Evolutionary conservation across 2,329 filamentous ascomycete genomes (phyloP), one percentile per base, ranked within the genome.

Genomic region (Talaromyces verruculosus): DNA sequence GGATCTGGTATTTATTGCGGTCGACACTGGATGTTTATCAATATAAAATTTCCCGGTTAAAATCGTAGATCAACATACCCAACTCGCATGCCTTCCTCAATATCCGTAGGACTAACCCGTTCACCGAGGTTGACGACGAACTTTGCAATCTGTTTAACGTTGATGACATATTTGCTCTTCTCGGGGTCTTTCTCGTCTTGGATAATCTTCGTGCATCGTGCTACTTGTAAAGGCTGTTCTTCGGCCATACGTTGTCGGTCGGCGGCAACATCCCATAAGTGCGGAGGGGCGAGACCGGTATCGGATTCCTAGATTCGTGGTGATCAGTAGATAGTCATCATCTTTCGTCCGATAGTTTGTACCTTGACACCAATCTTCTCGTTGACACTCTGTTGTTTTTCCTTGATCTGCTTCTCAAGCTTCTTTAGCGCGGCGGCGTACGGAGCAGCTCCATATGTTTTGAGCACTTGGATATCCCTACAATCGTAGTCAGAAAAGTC

Each of bases 131-230:
- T 95, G 71, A 99, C 95, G 61, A 99, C 95, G 75, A 99, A 99
- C 83, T 99, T 99, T 75, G 95, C 95, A 75, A 99, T 99, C 81
- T 99, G 95, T 85, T 99, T 99, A 73, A 99, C 94, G 81, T 99
- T 99, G 86, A 99, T 99, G 75, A 99, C 93, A 84, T 99, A 99
- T 88, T 98, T 99, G 88, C 91, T 96, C 87, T 99, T 99, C 69
- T 96, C 91, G 68, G 92, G 85, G 78, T 98, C 93, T 81, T 95
- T 94, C 78, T 97, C 93, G 76, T 98, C 94, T 68, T 93, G 89
- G 72, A 99, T 99, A 79, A 99, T 99, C 86, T 99, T 99, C 67
- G 95, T 99, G 85, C 95, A 99, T 76, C 95, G 87, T 70, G 95
- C 95, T 69, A 99, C 95, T 82, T 99, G 95, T 73, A 98, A 87